phyloP scores from a whole-genome alignment of 139 green algal genomes.

The Tetradesmus lagerheimii region DNA sequence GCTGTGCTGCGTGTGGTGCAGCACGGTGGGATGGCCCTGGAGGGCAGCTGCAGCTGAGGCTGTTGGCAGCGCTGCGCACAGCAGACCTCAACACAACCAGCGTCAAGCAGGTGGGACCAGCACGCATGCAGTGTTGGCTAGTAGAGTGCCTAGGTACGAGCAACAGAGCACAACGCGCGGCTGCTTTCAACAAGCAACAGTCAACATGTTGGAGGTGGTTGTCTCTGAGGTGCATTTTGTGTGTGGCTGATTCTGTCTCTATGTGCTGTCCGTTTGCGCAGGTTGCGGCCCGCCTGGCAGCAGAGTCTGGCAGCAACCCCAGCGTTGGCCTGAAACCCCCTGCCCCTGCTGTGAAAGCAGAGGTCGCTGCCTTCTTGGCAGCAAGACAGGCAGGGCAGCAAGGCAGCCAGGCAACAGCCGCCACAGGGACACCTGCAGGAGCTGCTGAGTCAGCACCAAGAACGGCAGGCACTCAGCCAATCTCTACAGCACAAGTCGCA shows the following conservation, averaged over 20 bases:
- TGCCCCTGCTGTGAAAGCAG: neutral
- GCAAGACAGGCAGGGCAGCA: neutral
- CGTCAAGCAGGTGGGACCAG: conserved; percentile 8
- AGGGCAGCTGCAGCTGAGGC: conserved; percentile 36
- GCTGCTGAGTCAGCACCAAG: no score
- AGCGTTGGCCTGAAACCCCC: neutral
- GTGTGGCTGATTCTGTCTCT: neutral
- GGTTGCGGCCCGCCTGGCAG: conserved; percentile 22
- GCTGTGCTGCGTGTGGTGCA: conserved; percentile 12
- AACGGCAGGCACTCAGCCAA: no score
- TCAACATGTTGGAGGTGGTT: neutral
- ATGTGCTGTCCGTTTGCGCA: neutral
- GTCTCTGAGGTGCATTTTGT: neutral
- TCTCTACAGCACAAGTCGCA: neutral
- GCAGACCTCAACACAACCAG: conserved; percentile 36
- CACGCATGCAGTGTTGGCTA: no score
- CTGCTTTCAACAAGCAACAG: no score
- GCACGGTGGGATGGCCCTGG: conserved; percentile 22
- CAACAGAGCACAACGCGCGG: no score
- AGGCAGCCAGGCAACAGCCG: neutral
- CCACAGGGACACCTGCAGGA: neutral
- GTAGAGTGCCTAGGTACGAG: no score
- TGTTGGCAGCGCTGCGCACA: conserved; percentile 22
- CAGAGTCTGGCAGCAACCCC: conserved; percentile 25
- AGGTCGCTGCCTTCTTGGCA: neutral